A percentile compares a stretch with the other conserved stretches of the same genome.
Conservation (phyloP, 2,329 filamentous ascomycete genomes). For the Pseudocercospora pini-densiflorae region DNA sequence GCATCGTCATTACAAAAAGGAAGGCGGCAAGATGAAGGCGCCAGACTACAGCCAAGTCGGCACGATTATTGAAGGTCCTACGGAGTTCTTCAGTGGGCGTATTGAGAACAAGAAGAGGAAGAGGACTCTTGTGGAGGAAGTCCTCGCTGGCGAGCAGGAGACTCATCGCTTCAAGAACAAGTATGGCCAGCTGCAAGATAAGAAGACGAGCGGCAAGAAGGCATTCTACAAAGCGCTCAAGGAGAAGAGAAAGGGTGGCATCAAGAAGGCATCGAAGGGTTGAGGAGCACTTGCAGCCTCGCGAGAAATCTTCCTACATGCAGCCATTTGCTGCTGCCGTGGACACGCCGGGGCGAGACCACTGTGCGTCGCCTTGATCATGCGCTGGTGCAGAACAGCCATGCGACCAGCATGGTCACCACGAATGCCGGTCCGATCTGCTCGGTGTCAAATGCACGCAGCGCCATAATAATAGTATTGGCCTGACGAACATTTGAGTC, state of each 20-base stretch:
- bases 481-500: too few relatives aligned
- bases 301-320: too few relatives aligned
- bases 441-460: too few relatives aligned
- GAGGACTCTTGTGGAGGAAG: slow-evolving; percentile 82
- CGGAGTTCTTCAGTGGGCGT: slow-evolving; percentile 81
- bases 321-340: too few relatives aligned
- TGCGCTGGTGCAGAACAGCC: too few relatives aligned
- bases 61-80: slow-evolving; percentile 84
- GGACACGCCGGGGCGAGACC: too few relatives aligned
- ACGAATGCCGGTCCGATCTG: too few relatives aligned
- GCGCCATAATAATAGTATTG: too few relatives aligned
- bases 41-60: slow-evolving; percentile 90
- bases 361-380: too few relatives aligned
- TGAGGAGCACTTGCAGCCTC: slow-evolving; percentile 19
- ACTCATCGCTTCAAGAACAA: slow-evolving; percentile 81
- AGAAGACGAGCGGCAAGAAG: slow-evolving; percentile 87
- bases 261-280: slow-evolving; percentile 40
- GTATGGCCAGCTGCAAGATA: slow-evolving; percentile 80
- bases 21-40: slow-evolving; percentile 68
- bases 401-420: too few relatives aligned
- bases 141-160: slow-evolving; percentile 69
- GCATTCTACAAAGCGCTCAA: slow-evolving; percentile 83
- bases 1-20: slow-evolving; percentile 90
- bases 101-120: slow-evolving; percentile 87
- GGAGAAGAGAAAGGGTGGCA: slow-evolving; percentile 54